phyloP scores from a whole-genome alignment of 805 yeast species.

The Lachancea lanzarotensis region DNA sequence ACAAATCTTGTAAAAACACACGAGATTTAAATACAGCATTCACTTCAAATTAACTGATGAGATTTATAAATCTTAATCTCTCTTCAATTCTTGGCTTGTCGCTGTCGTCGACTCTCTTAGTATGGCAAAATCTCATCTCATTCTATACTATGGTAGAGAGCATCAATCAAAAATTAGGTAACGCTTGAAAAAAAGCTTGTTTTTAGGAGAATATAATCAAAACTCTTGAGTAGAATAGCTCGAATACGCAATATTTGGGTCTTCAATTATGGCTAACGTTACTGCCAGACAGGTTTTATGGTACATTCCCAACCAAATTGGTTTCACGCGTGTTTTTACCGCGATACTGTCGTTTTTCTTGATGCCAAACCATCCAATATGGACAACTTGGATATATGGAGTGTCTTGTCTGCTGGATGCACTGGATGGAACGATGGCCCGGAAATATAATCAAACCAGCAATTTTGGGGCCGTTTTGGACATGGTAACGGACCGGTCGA shows the following conservation, averaged over 20 bases:
- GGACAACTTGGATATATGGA: slow-evolving; percentile 71
- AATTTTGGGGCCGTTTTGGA: slow-evolving; percentile 94
- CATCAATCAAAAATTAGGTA: no score
- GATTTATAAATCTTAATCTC: no score
- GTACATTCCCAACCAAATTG: slow-evolving; percentile 88
- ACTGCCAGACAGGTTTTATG: slow-evolving; percentile 55
- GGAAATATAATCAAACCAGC: slow-evolving; percentile 82
- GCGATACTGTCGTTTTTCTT: slow-evolving; percentile 73
- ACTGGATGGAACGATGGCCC: slow-evolving; percentile 91
- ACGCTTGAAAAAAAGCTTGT: not conserved
- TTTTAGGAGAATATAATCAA: no score
- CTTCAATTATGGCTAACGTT: slow-evolving; percentile 9
- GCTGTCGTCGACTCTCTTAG: no score
- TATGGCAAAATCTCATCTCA: no score
- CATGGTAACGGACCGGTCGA: slow-evolving; percentile 98
- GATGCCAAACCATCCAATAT: slow-evolving; percentile 79
- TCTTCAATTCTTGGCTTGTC: no score
- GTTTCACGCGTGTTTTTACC: slow-evolving; percentile 76
- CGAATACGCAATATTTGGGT: not conserved
- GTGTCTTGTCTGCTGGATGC: slow-evolving; percentile 92
- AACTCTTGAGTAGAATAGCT: no score
- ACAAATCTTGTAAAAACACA: no score
- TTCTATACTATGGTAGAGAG: no score
- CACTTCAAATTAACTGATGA: no score
- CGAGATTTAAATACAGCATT: no score